These are phyloP conservation scores for Davidsoniella neocaledoniae DNA, from an alignment of 2,329 filamentous ascomycete genomes.

Conservation along the genomic window DNA sequence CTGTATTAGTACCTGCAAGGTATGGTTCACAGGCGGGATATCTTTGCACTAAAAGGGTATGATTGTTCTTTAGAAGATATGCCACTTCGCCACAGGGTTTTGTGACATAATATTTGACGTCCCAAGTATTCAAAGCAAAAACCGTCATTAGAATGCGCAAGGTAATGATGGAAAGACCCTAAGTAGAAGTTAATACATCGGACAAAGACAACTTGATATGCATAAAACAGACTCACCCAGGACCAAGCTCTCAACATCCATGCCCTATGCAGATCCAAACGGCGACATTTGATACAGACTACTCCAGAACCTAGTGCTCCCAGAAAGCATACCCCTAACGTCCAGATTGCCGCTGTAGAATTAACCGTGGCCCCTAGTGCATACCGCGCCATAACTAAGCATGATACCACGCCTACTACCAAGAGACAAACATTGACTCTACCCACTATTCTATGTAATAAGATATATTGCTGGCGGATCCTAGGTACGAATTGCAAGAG, in stretches of 20 bases:
- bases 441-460: background rate
- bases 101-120: background rate
- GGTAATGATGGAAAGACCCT: background rate
- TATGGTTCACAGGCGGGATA: constrained; percentile 2
- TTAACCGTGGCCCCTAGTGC: background rate
- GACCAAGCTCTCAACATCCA: constrained; percentile 9
- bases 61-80: constrained; percentile 2
- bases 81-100: constrained; percentile 4
- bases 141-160: background rate
- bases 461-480: constrained; percentile 1
- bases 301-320: background rate
- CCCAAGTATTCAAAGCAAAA: background rate
- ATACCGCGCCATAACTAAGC: constrained; percentile 1
- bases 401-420: background rate
- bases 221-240: constrained; percentile 2
- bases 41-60: background rate
- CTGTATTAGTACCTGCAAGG: background rate
- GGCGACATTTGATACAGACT: background rate
- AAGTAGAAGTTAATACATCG: background rate
- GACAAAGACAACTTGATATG: background rate
- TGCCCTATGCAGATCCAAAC: background rate
- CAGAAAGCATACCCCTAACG: background rate
- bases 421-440: background rate
- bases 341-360: constrained; percentile 4
- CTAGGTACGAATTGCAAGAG: constrained; percentile 7